Evolutionary conservation across 148 eudicot genomes (phyloP).

Genomic region (Drosera capensis): DNA sequence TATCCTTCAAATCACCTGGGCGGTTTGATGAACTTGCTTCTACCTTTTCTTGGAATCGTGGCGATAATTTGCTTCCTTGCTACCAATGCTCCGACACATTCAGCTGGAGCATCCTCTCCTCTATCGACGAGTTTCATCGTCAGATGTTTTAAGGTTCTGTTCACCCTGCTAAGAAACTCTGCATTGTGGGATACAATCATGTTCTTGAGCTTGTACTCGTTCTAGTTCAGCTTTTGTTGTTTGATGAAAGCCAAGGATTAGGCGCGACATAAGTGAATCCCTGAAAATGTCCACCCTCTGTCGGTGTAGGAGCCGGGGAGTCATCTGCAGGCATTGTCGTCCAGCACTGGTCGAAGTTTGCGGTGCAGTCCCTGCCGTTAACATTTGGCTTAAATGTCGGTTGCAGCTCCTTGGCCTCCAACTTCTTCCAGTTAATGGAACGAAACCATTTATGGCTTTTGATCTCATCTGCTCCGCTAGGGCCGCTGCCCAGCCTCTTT

Average conservation of each 20-base stretch:
- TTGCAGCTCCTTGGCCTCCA: slow-evolving; percentile 50
- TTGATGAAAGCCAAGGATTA: slow-evolving; percentile 66
- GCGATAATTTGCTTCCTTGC: no score
- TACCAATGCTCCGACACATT: no score
- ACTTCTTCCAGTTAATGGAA: slow-evolving; percentile 72
- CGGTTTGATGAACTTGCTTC: no score
- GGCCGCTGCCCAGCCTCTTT: slow-evolving; percentile 68
- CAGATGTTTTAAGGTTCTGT: no score
- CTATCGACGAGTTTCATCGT: no score
- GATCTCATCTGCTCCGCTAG: slow-evolving; percentile 55
- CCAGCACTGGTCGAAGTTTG: slow-evolving; percentile 83
- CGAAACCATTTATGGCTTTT: slow-evolving; percentile 75
- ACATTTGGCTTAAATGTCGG: slow-evolving; percentile 87
- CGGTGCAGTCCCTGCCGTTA: slow-evolving; percentile 67
- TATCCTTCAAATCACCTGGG: no score
- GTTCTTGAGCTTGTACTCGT: no score
- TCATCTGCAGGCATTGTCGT: slow-evolving; percentile 78
- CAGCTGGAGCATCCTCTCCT: no score
- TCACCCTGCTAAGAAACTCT: no score
- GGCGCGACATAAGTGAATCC: slow-evolving; percentile 79
- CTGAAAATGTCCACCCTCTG: slow-evolving; percentile 51
- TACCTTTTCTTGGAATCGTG: no score
- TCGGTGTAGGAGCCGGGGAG: slow-evolving; percentile 81
- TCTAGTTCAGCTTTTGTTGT: no score
- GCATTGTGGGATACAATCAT: no score